Evolutionary conservation across 768 basidiomycete genomes (phyloP).

Genomic region (Xerocomus spinulosus): DNA sequence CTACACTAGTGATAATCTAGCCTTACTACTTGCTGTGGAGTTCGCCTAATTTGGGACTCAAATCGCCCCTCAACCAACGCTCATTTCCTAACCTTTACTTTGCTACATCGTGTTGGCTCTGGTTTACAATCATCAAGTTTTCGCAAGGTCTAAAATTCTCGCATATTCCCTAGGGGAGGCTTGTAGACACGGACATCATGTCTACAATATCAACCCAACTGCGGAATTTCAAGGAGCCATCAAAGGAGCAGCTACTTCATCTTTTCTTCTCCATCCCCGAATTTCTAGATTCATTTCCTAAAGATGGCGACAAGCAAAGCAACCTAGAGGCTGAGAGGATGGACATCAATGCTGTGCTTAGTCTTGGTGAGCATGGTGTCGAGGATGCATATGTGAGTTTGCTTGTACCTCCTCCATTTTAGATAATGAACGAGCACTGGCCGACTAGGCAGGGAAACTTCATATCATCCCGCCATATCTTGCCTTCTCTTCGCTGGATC

Average conservation of each 20-base stretch:
- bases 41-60: too few relatives aligned
- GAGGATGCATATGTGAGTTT: constrained; percentile 89
- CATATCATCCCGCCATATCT: constrained; percentile 87
- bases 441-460: constrained; percentile 77
- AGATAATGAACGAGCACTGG: neutral
- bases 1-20: too few relatives aligned
- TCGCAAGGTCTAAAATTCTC: neutral
- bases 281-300: constrained; percentile 13
- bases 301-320: constrained; percentile 23
- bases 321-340: constrained; percentile 55
- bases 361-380: constrained; percentile 68
- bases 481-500: constrained; percentile 85
- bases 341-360: constrained; percentile 88
- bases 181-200: constrained; percentile 41
- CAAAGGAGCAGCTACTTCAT: constrained; percentile 78
- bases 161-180: neutral
- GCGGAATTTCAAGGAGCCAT: constrained; percentile 88
- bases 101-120: constrained; percentile 6
- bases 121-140: neutral
- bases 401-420: neutral
- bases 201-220: constrained; percentile 83
- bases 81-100: neutral
- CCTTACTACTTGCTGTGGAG: too few relatives aligned
- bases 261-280: constrained; percentile 85
- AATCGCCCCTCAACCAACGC: constrained; percentile 11